These are phyloP conservation scores for Xylaria sp. DNA, from an alignment of 2,329 filamentous ascomycete species.

Conservation along the genomic window DNA sequence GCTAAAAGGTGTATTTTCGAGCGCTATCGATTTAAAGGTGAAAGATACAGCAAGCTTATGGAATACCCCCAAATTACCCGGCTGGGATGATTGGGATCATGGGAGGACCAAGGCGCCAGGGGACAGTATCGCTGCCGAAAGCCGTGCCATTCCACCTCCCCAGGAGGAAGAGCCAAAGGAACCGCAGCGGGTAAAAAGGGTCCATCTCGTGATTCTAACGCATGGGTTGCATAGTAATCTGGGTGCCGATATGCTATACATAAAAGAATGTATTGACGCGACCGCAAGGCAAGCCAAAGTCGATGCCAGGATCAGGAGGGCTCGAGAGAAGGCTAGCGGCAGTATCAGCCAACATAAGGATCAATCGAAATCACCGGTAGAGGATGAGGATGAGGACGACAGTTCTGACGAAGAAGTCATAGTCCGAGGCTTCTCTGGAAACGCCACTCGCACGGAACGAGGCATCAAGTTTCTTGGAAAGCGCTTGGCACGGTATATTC, in stretches of 20 bases:
- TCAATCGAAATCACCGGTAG: slow-evolving; percentile 1
- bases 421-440: slow-evolving; percentile 89
- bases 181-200: slow-evolving; percentile 72
- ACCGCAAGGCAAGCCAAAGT: slow-evolving; percentile 78
- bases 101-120: slow-evolving; percentile 45
- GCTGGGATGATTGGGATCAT: slow-evolving; percentile 62
- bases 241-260: slow-evolving; percentile 93
- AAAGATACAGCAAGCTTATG: slow-evolving; percentile 91
- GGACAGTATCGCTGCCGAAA: slow-evolving; percentile 41
- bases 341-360: slow-evolving; percentile 37
- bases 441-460: slow-evolving; percentile 89
- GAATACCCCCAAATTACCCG: slow-evolving; percentile 88
- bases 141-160: slow-evolving; percentile 41
- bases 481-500: slow-evolving; percentile 87
- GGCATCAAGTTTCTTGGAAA: slow-evolving; percentile 98
- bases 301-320: slow-evolving; percentile 72
- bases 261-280: slow-evolving; percentile 97
- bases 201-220: slow-evolving; percentile 92
- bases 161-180: slow-evolving; percentile 41
- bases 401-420: slow-evolving; percentile 88
- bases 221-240: slow-evolving; percentile 97
- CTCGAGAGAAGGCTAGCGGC: slow-evolving; percentile 58
- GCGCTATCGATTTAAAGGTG: slow-evolving; percentile 79
- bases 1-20: slow-evolving; percentile 83
- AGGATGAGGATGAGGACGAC: slow-evolving; percentile 42